Percentiles rank a stretch among this genome's conserved stretches.
These are phyloP conservation scores for Dothideomycetidae sp. DNA, from an alignment of 2,329 filamentous ascomycete species.

Conservation along the genomic window DNA sequence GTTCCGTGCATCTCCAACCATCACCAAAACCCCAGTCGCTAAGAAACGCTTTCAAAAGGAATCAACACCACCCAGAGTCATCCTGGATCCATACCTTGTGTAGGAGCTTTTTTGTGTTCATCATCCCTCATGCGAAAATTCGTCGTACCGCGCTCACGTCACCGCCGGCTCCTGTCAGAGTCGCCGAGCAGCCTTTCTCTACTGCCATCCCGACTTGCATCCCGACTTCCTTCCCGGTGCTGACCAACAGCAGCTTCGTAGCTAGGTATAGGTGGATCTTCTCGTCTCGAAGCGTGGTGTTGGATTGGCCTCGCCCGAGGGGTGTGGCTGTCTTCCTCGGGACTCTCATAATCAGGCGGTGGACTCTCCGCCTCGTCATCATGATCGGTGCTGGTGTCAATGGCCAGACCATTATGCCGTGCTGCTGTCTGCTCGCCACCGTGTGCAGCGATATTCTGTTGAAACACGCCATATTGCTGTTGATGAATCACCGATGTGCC, in stretches of 20 bases:
- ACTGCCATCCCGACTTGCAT: not conserved
- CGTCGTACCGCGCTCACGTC: too few species aligned
- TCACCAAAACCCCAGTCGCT: too few species aligned
- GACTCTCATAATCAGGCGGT: constrained; percentile 37
- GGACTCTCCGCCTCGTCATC: constrained; percentile 20
- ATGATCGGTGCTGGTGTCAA: constrained; percentile 5
- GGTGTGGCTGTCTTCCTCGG: constrained; percentile 19
- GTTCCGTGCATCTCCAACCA: too few species aligned
- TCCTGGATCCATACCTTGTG: too few species aligned
- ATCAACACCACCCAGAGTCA: too few species aligned
- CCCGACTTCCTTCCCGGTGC: constrained; percentile 2
- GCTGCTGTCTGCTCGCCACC: constrained; percentile 5
- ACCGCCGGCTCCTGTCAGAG: too few species aligned
- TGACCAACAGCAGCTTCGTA: constrained; percentile 58
- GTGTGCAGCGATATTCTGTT: constrained; percentile 17
- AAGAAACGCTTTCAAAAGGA: too few species aligned
- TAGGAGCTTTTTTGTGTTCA: too few species aligned
- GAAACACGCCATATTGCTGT: constrained; percentile 8
- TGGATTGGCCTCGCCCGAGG: constrained; percentile 16
- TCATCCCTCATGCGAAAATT: too few species aligned
- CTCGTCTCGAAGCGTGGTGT: constrained; percentile 12
- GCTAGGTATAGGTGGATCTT: constrained; percentile 58
- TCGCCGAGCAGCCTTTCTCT: too few species aligned
- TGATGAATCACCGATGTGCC: constrained; percentile 41
- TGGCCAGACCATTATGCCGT: constrained; percentile 5